Percentiles rank a stretch among this genome's conserved stretches.
phyloP scores from a whole-genome alignment of 148 eudicot species.

The Rheum nobile region DNA sequence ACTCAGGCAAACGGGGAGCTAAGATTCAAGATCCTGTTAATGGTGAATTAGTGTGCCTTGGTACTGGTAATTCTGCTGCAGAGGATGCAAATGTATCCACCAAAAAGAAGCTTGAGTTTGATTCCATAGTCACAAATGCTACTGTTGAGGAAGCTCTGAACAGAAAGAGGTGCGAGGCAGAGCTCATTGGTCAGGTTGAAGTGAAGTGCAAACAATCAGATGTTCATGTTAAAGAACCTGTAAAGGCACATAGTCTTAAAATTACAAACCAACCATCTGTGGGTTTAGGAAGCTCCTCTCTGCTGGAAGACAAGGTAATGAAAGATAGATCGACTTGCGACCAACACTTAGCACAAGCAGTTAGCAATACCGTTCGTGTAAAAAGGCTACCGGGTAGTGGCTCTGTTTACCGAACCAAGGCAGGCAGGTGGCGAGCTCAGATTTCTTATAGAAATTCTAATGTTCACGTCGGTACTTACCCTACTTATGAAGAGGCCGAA shows the following conservation, averaged over 20 bases:
- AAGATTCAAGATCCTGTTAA: conserved; percentile 14
- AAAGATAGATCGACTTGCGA: too few species aligned
- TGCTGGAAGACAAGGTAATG: too few species aligned
- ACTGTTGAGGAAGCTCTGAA: background rate
- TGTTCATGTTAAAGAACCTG: background rate
- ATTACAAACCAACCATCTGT: background rate
- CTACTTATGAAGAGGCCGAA: background rate
- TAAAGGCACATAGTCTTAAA: background rate
- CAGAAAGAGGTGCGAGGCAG: conserved; percentile 1
- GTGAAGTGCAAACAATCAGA: background rate
- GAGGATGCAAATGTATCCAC: conserved; percentile 17
- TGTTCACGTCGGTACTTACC: conserved; percentile 13
- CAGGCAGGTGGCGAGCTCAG: conserved; percentile 20
- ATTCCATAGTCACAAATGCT: background rate
- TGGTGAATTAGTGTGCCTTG: conserved; percentile 14
- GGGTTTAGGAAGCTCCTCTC: too few species aligned
- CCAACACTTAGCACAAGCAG: too few species aligned
- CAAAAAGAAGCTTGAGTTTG: conserved; percentile 12
- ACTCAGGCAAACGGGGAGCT: conserved; percentile 23
- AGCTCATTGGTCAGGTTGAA: background rate
- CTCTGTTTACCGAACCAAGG: conserved; percentile 8
- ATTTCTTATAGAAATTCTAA: conserved; percentile 9
- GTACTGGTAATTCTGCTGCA: conserved; percentile 11
- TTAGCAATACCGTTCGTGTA: background rate
- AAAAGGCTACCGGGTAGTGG: background rate